Conservation (phyloP, 163 green algal species). For the Picocystis sp. region DNA sequence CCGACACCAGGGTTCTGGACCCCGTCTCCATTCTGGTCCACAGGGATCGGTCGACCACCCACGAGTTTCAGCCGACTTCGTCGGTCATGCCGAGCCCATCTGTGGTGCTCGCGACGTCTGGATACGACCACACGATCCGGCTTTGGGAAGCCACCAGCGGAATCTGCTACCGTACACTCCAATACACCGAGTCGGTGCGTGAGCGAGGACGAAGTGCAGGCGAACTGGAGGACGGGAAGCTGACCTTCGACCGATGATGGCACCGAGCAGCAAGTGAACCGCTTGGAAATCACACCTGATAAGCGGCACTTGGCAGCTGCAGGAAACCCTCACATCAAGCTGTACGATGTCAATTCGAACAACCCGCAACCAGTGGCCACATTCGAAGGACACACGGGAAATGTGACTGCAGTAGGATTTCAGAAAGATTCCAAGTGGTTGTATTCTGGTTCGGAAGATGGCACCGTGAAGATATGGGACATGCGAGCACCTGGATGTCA, state of each 20-base stretch:
- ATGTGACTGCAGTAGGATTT: constrained; percentile 92
- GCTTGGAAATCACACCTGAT: constrained; percentile 90
- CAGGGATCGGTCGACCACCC: too few relatives aligned
- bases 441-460: constrained; percentile 86
- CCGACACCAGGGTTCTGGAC: too few relatives aligned
- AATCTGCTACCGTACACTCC: constrained; percentile 91
- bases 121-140: constrained; percentile 95
- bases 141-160: constrained; percentile 97
- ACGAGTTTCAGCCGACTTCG: too few relatives aligned
- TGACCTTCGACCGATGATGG: too few relatives aligned
- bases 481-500: constrained; percentile 56
- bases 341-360: constrained; percentile 82
- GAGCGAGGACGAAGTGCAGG: not conserved
- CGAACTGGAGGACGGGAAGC: too few relatives aligned
- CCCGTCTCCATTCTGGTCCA: too few relatives aligned
- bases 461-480: constrained; percentile 92
- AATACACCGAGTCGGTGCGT: constrained; percentile 67
- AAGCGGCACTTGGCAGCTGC: constrained; percentile 87
- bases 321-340: constrained; percentile 73
- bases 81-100: constrained; percentile 10
- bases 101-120: constrained; percentile 88
- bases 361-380: constrained; percentile 54
- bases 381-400: constrained; percentile 78
- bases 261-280: constrained; percentile 63
- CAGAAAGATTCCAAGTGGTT: constrained; percentile 93